Percentiles rank a stretch among this genome's conserved stretches.
phyloP scores from a whole-genome alignment of 805 yeast species.

The Metschnikowia chrysomelidarum region DNA sequence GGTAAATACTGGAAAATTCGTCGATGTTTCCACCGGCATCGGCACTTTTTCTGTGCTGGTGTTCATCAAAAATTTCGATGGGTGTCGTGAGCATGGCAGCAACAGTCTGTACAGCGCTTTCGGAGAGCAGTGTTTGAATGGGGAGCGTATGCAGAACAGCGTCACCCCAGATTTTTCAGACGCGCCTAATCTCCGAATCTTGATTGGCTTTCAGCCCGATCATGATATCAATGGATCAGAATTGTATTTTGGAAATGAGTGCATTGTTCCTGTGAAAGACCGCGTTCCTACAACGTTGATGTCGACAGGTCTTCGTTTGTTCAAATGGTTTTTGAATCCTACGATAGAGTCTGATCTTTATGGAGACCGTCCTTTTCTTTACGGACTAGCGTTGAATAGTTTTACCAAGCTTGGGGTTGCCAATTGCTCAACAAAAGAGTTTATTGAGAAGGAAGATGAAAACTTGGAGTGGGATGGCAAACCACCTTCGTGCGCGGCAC shows the following conservation, averaged over 20 bases:
- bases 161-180: neutral
- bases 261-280: slow-evolving; percentile 55
- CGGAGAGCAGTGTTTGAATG: slow-evolving; percentile 27
- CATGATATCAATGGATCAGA: slow-evolving; percentile 47
- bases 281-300: slow-evolving; percentile 51
- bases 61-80: slow-evolving; percentile 47
- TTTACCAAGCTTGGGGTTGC: slow-evolving; percentile 46
- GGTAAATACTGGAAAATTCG: slow-evolving; percentile 41
- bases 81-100: slow-evolving; percentile 35
- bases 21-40: slow-evolving; percentile 35
- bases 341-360: slow-evolving; percentile 62
- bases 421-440: slow-evolving; percentile 9
- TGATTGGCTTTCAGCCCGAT: slow-evolving; percentile 43
- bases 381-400: slow-evolving; percentile 59
- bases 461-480: slow-evolving; percentile 25
- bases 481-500: slow-evolving; percentile 29
- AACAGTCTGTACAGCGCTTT: slow-evolving; percentile 33
- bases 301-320: slow-evolving; percentile 51
- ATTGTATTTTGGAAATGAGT: slow-evolving; percentile 70
- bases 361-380: slow-evolving; percentile 58
- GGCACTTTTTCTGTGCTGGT: slow-evolving; percentile 41
- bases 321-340: slow-evolving; percentile 60
- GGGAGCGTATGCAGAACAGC: slow-evolving; percentile 6
- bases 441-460: slow-evolving; percentile 18
- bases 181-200: slow-evolving; percentile 32